A percentile compares a stretch with the other conserved stretches of the same genome.
Conservation (phyloP, 805 yeast species). For the Gaillardinia entomophila region DNA sequence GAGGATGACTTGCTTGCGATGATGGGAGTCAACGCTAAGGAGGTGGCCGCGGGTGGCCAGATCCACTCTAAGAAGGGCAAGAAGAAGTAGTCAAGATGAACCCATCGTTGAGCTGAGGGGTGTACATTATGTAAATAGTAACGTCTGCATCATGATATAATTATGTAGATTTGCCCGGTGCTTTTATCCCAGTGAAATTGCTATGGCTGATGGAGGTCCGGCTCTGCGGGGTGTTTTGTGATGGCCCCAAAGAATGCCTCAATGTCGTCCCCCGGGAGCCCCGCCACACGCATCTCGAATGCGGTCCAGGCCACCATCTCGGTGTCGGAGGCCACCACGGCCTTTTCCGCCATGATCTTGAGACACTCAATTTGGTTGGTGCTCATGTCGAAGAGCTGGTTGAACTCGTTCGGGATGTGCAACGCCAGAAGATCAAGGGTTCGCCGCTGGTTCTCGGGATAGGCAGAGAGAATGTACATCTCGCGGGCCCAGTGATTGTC, state of each 20-base stretch:
- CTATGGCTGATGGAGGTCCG: too few species aligned
- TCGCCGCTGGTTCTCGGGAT: conserved; percentile 1
- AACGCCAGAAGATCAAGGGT: conserved; percentile 12
- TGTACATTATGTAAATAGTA: not conserved
- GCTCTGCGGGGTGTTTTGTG: too few species aligned
- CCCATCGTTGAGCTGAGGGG: not conserved
- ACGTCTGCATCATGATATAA: too few species aligned
- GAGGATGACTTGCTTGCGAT: conserved; percentile 52
- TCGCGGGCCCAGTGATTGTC: conserved; percentile 16
- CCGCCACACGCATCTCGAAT: conserved; percentile 23
- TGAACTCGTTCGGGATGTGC: conserved; percentile 13
- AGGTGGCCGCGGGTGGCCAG: conserved; percentile 53
- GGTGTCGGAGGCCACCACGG: conserved; percentile 17
- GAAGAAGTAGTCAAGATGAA: conserved; percentile 24
- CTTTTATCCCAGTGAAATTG: too few species aligned
- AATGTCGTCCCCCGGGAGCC: conserved; percentile 15
- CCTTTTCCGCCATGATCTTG: conserved; percentile 14
- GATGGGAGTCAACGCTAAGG: conserved; percentile 51
- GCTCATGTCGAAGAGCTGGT: conserved; percentile 9
- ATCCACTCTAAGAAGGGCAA: conserved; percentile 42
- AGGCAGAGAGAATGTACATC: conserved; percentile 8
- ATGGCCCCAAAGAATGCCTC: not conserved
- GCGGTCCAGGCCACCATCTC: conserved; percentile 22
- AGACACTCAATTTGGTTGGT: conserved; percentile 13
- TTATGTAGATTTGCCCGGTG: too few species aligned